Percentiles rank a stretch among this genome's conserved stretches.
These are phyloP conservation scores for Fonsecaea erecta DNA, from an alignment of 2,329 filamentous ascomycete species.

Conservation along the genomic window DNA sequence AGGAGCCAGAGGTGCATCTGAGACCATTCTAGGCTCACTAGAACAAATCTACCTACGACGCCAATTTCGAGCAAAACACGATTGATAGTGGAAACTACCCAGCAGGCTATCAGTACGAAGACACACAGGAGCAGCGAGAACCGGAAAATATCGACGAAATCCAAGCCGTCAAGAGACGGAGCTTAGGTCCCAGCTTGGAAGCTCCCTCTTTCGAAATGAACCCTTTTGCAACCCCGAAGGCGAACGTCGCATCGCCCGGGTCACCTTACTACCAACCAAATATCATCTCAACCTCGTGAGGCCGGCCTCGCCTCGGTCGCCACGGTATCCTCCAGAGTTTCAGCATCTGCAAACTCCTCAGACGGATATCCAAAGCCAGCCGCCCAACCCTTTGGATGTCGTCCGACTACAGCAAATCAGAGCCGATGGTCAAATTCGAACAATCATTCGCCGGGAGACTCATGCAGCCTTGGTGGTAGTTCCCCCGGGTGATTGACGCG, in stretches of 20 bases:
- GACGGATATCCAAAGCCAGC: conserved; percentile 16
- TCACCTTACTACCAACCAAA: conserved; percentile 28
- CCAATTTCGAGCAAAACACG: too few species aligned
- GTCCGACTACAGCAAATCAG: too few species aligned
- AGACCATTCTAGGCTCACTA: conserved; percentile 57
- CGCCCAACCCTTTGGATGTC: too few species aligned
- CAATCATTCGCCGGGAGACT: too few species aligned
- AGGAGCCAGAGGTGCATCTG: conserved; percentile 62
- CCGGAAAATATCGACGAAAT: too few species aligned
- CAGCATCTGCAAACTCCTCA: conserved; percentile 38
- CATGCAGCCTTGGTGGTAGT: too few species aligned
- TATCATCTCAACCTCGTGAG: conserved; percentile 3
- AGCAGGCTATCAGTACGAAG: too few species aligned
- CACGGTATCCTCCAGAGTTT: conserved; percentile 40
- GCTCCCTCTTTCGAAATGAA: neutral
- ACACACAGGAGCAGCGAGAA: too few species aligned
- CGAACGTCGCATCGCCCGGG: neutral
- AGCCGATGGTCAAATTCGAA: too few species aligned
- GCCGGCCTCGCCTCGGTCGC: conserved; percentile 26
- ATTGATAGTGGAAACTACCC: too few species aligned
- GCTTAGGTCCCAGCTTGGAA: conserved; percentile 13
- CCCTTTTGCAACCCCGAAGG: conserved; percentile 17
- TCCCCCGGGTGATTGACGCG: too few species aligned
- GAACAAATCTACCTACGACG: too few species aligned
- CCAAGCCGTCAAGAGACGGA: conserved; percentile 25